These are phyloP conservation scores for Pleurotus citrinopileatus DNA, from an alignment of 768 basidiomycete species.

Conservation along the genomic window DNA sequence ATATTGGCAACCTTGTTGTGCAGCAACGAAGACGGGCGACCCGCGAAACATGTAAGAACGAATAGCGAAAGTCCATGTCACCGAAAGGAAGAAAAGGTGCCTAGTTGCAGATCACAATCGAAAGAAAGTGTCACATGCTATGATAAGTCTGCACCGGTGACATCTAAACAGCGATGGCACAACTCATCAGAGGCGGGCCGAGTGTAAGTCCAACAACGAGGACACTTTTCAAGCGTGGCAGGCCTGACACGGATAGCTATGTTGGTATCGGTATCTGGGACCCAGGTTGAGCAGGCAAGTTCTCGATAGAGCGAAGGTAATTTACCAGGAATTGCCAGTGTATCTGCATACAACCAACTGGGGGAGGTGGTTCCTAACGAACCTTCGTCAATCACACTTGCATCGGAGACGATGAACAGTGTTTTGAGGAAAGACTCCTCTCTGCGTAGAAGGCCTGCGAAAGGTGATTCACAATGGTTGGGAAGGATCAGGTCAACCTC, in stretches of 20 bases:
- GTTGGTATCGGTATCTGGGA: constrained; percentile 24
- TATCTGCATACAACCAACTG: constrained; percentile 48
- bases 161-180: constrained; percentile 60
- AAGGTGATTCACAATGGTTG: constrained; percentile 19
- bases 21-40: too few relatives aligned
- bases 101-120: too few relatives aligned
- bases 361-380: constrained; percentile 36
- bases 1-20: too few relatives aligned
- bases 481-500: constrained; percentile 63
- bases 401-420: constrained; percentile 81
- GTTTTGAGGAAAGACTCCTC: constrained; percentile 66
- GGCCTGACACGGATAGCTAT: constrained; percentile 59
- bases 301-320: neutral
- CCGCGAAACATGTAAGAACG: too few relatives aligned
- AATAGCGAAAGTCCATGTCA: too few relatives aligned
- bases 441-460: constrained; percentile 34
- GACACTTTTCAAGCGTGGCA: constrained; percentile 68
- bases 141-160: too few relatives aligned
- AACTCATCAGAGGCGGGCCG: constrained; percentile 46
- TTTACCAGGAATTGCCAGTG: constrained; percentile 44
- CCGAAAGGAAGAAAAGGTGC: too few relatives aligned
- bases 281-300: constrained; percentile 10
- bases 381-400: constrained; percentile 44
- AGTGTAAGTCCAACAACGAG: constrained; percentile 87
- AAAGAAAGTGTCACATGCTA: too few relatives aligned